Evolutionary conservation across 169 alveolate species (phyloP).

Genomic region (Amoebophrya sp.): DNA sequence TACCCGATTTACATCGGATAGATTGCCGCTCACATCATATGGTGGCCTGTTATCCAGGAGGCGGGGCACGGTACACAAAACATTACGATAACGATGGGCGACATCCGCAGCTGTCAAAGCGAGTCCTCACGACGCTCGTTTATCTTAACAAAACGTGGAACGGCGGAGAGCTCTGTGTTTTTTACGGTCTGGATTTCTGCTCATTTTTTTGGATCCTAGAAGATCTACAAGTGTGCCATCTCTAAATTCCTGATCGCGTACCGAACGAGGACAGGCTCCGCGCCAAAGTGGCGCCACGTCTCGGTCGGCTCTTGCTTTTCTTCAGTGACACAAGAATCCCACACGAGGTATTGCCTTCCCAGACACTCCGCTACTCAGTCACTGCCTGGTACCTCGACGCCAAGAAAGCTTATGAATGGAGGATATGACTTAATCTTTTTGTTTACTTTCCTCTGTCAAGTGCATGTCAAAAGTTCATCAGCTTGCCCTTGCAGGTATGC

Average conservation of each 20-base stretch:
- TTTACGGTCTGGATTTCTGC: no score
- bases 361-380: background rate
- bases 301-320: background rate
- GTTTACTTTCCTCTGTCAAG: no score
- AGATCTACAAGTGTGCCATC: no score
- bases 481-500: no score
- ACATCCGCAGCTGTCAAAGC: background rate
- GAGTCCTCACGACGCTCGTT: background rate
- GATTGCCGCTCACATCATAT: background rate
- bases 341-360: background rate
- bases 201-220: no score
- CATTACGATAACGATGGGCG: constrained; percentile 1
- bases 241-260: no score
- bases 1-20: background rate
- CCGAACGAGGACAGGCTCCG: background rate
- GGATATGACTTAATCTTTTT: no score
- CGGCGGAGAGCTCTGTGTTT: background rate
- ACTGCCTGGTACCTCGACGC: background rate
- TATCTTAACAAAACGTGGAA: background rate
- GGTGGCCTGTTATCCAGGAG: constrained; percentile 6
- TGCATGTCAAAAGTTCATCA: no score
- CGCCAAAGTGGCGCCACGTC: background rate
- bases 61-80: background rate
- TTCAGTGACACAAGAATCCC: background rate
- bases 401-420: background rate